Conservation (phyloP, 148 eudicot genomes). For the Gaultheria prostrata region DNA sequence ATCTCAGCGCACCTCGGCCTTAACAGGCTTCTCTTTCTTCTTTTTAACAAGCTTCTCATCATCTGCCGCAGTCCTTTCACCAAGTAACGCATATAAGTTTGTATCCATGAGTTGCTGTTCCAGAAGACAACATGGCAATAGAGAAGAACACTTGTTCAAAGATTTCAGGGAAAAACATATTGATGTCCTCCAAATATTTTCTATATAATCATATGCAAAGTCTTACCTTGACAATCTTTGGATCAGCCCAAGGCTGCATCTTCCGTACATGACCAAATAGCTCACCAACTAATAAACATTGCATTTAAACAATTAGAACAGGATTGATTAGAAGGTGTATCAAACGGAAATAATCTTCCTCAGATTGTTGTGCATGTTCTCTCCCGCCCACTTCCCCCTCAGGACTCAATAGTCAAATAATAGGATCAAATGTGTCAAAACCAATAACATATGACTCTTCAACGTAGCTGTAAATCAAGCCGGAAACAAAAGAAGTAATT, state of each 20-base stretch:
- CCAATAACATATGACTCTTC: background rate
- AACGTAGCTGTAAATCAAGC: conserved; percentile 6
- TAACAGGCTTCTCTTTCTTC: conserved; percentile 94
- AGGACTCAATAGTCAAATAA: background rate
- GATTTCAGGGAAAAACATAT: background rate
- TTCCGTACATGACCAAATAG: conserved; percentile 78
- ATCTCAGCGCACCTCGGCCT: conserved; percentile 55
- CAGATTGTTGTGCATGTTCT: no score
- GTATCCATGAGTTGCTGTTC: conserved; percentile 74
- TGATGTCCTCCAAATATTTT: background rate
- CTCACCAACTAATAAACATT: conserved; percentile 59
- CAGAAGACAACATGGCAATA: conserved; percentile 14
- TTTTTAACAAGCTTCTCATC: conserved; percentile 84
- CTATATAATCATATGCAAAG: background rate
- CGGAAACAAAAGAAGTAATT: conserved; percentile 1
- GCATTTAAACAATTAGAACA: background rate
- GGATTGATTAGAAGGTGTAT: background rate
- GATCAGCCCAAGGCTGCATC: conserved; percentile 98
- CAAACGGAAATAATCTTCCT: background rate
- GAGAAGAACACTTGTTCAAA: background rate
- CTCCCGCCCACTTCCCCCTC: background rate
- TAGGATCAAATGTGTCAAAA: background rate
- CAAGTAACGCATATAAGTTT: conserved; percentile 62
- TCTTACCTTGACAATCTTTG: conserved; percentile 83
- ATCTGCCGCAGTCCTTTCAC: conserved; percentile 92